Evolutionary conservation across 129 eudicot species (phyloP).

Genomic region (Flaveria trinervia): DNA sequence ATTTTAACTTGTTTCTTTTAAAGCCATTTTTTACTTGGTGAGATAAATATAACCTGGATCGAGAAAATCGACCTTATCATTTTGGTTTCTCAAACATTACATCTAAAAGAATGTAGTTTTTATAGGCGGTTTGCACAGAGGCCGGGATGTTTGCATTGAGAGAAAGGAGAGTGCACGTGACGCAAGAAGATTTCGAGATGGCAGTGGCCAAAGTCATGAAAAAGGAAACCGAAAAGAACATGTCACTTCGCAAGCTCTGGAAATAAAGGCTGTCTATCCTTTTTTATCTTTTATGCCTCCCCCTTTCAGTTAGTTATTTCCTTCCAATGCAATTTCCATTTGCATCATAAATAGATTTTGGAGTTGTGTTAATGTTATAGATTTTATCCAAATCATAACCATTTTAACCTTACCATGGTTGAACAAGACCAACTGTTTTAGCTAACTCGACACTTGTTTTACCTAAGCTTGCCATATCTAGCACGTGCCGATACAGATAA

Average conservation of each 20-base stretch:
- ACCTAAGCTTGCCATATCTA: neutral
- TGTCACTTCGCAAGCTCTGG: conserved; percentile 91
- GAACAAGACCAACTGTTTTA: neutral
- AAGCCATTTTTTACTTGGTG: too few species aligned
- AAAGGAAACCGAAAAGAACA: conserved; percentile 85
- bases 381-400: neutral
- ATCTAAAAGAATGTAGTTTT: neutral
- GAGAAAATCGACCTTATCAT: too few species aligned
- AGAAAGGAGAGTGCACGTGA: conserved; percentile 92
- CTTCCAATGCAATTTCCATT: neutral
- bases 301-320: neutral
- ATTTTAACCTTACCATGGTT: neutral
- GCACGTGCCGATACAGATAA: neutral
- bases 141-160: conserved; percentile 97
- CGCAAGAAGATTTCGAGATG: conserved; percentile 96
- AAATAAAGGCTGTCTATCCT: conserved; percentile 41
- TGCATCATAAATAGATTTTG: neutral
- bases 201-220: conserved; percentile 97
- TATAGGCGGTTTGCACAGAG: conserved; percentile 88
- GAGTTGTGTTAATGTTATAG: neutral
- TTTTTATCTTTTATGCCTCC: neutral
- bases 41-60: too few species aligned
- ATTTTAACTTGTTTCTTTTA: neutral
- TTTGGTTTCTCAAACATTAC: too few species aligned
- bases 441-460: neutral